A percentile compares a stretch with the other conserved stretches of the same genome.
These are phyloP conservation scores for Lactuca sativa DNA, from an alignment of 129 eudicot species.

Conservation along the genomic window DNA sequence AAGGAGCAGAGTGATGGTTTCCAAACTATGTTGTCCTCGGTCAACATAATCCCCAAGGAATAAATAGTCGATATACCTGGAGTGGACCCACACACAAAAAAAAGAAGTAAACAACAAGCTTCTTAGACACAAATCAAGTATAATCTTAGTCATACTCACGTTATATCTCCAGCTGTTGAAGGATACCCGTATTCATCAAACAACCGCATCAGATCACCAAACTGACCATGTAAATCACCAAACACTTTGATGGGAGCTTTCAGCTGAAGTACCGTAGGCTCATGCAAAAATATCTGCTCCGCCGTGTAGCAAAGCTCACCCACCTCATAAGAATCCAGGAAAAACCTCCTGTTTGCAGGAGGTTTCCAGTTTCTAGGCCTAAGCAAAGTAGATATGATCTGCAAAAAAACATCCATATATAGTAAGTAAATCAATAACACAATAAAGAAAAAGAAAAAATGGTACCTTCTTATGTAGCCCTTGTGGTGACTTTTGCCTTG, in stretches of 20 bases:
- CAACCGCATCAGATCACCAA: constrained; percentile 95
- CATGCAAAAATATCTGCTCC: constrained; percentile 96
- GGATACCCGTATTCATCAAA: constrained; percentile 99
- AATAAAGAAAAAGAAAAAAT: not conserved
- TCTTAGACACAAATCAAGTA: not conserved
- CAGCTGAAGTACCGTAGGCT: constrained; percentile 90
- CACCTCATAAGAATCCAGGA: constrained; percentile 94
- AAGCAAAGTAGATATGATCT: constrained; percentile 82
- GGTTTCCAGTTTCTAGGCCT: constrained; percentile 97
- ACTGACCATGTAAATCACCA: constrained; percentile 99
- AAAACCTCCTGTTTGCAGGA: constrained; percentile 86
- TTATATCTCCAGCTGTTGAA: constrained; percentile 94
- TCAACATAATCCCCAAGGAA: constrained; percentile 99
- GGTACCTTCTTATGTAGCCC: constrained; percentile 95
- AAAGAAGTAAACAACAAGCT: not conserved
- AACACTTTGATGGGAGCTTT: constrained; percentile 96
- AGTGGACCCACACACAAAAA: constrained; percentile 7
- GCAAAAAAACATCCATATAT: constrained; percentile 25
- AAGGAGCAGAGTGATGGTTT: constrained; percentile 86
- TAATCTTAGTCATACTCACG: constrained; percentile 49
- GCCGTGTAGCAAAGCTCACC: constrained; percentile 99
- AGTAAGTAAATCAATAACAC: not conserved
- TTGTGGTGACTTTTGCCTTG: constrained; percentile 89
- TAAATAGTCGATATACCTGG: constrained; percentile 90
- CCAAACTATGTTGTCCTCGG: constrained; percentile 99